Evolutionary conservation across 768 basidiomycete species (phyloP).

Genomic region (Leucogyrophana mollusca): DNA sequence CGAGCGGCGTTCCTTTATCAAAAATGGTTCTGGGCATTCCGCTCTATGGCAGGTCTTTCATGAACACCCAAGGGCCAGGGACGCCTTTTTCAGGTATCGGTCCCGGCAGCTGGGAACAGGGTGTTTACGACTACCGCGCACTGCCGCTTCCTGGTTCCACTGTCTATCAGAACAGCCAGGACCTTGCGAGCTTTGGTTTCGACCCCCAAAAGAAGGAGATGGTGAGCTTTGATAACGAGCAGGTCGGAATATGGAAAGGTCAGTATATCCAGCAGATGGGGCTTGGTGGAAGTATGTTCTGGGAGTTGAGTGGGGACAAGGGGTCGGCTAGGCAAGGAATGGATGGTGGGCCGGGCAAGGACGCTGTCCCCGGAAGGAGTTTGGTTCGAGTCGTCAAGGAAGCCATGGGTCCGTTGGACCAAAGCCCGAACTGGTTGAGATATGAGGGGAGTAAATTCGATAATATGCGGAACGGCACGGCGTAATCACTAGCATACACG

Average conservation of each 20-base stretch:
- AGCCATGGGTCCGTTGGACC: slow-evolving; percentile 74
- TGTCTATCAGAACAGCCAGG: slow-evolving; percentile 60
- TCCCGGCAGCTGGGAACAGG: slow-evolving; percentile 86
- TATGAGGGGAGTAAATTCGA: slow-evolving; percentile 80
- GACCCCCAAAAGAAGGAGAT: slow-evolving; percentile 73
- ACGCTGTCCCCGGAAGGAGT: slow-evolving; percentile 64
- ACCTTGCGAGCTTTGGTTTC: slow-evolving; percentile 82
- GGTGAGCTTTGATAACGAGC: slow-evolving; percentile 78
- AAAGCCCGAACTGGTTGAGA: slow-evolving; percentile 74
- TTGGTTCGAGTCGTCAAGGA: slow-evolving; percentile 75
- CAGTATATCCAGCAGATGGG: slow-evolving; percentile 74
- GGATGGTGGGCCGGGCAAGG: slow-evolving; percentile 75
- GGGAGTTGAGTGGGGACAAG: slow-evolving; percentile 92
- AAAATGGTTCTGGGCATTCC: slow-evolving; percentile 93
- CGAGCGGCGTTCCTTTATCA: slow-evolving; percentile 66
- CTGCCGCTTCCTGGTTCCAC: slow-evolving; percentile 77
- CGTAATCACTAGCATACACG: slow-evolving; percentile 8
- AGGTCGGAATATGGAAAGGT: slow-evolving; percentile 71
- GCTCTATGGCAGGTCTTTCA: slow-evolving; percentile 90
- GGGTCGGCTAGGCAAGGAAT: slow-evolving; percentile 63
- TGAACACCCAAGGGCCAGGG: slow-evolving; percentile 82
- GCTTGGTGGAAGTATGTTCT: slow-evolving; percentile 92
- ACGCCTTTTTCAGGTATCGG: slow-evolving; percentile 79
- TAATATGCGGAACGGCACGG: slow-evolving; percentile 75
- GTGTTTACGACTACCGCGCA: slow-evolving; percentile 90